phyloP scores from a whole-genome alignment of 164 flowering plant genomes.

The Liriodendron chinense region DNA sequence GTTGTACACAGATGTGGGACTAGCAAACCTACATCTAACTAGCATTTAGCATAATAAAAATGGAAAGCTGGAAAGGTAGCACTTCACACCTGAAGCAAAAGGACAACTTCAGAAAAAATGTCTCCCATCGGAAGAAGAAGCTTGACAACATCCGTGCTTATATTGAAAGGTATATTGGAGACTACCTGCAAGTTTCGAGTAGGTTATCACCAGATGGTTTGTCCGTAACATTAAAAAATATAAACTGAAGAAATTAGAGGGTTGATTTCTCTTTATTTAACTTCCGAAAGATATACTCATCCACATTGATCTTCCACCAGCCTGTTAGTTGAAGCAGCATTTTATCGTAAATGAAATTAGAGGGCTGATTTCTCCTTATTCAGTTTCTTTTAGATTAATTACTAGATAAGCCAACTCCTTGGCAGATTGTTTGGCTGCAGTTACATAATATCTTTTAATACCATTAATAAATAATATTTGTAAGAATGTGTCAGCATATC shows the following conservation, averaged over 20 bases:
- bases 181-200: conserved; percentile 61
- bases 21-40: background rate
- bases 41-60: background rate
- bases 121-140: conserved; percentile 97
- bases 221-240: background rate
- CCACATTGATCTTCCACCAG: too few relatives aligned
- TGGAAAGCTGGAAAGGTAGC: background rate
- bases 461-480: too few relatives aligned
- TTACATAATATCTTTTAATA: too few relatives aligned
- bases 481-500: too few relatives aligned
- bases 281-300: too few relatives aligned
- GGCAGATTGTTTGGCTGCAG: background rate
- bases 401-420: background rate
- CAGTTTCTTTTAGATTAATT: background rate
- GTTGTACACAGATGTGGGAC: background rate
- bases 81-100: conserved; percentile 77
- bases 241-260: background rate
- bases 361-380: too few relatives aligned
- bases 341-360: background rate
- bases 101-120: conserved; percentile 84
- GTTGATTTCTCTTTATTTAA: background rate
- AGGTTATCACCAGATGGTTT: background rate
- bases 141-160: conserved; percentile 84
- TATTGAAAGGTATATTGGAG: conserved; percentile 92
- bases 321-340: too few relatives aligned